Percentiles rank a stretch among this genome's conserved stretches.
Evolutionary conservation across 2,329 filamentous ascomycete species (phyloP).

Genomic region (Fusarium duplospermum): DNA sequence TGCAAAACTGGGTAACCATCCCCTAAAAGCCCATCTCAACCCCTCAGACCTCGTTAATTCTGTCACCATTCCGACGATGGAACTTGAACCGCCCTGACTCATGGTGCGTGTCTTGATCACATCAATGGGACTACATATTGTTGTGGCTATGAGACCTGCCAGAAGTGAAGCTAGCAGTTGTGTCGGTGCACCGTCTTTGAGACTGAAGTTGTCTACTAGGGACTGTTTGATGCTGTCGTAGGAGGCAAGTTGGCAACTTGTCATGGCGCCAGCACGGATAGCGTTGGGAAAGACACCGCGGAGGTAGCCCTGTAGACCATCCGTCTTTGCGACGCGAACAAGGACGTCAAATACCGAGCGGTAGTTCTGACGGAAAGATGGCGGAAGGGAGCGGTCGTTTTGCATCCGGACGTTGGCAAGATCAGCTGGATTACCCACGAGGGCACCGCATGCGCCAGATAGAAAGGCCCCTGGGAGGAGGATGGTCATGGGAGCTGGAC

Average conservation of each 20-base stretch:
- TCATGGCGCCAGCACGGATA: constrained; percentile 16
- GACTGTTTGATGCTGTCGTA: constrained; percentile 24
- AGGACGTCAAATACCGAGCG: constrained; percentile 19
- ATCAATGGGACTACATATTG: constrained; percentile 24
- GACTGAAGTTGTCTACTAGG: neutral
- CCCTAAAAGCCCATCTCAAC: constrained; percentile 19
- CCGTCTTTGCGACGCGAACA: constrained; percentile 12
- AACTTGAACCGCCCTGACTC: constrained; percentile 7
- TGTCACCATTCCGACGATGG: constrained; percentile 1
- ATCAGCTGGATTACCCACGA: constrained; percentile 19
- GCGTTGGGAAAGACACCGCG: constrained; percentile 18
- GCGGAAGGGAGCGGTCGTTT: constrained; percentile 15
- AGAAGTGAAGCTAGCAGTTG: constrained; percentile 21
- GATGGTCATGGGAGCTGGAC: neutral
- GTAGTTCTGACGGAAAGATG: constrained; percentile 20
- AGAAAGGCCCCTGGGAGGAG: constrained; percentile 16
- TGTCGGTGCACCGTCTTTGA: constrained; percentile 5
- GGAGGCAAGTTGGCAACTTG: constrained; percentile 16
- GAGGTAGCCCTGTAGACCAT: constrained; percentile 13
- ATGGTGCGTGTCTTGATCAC: constrained; percentile 21
- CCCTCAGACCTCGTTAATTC: constrained; percentile 18
- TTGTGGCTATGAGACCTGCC: constrained; percentile 24
- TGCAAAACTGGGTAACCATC: constrained; percentile 24
- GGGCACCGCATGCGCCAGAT: constrained; percentile 11
- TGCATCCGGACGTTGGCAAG: constrained; percentile 31